A percentile compares a stretch with the other conserved stretches of the same genome.
Conservation (phyloP, 2,329 filamentous ascomycete species). For the Calonectria montana region DNA sequence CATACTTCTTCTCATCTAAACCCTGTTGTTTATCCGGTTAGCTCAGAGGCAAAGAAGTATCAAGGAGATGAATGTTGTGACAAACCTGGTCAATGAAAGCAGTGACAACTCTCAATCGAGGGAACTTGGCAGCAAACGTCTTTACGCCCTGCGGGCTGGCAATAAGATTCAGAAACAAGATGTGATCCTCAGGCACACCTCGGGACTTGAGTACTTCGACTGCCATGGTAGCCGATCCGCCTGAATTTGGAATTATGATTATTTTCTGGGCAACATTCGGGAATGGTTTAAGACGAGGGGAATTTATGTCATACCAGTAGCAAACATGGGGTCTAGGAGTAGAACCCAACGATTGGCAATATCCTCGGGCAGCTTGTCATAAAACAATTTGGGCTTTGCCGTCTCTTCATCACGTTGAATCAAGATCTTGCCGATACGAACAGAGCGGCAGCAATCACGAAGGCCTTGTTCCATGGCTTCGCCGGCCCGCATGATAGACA, state of each 20-base stretch:
- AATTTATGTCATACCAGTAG: slow-evolving; percentile 74
- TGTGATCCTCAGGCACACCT: slow-evolving; percentile 94
- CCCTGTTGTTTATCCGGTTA: slow-evolving; percentile 60
- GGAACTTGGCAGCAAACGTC: slow-evolving; percentile 90
- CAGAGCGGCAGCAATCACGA: slow-evolving; percentile 96
- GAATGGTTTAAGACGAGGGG: not conserved
- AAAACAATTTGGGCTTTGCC: slow-evolving; percentile 90
- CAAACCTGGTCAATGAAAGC: slow-evolving; percentile 88
- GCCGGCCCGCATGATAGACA: slow-evolving; percentile 97
- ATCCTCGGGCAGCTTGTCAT: slow-evolving; percentile 96
- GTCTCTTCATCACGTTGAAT: slow-evolving; percentile 99
- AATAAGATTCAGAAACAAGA: slow-evolving; percentile 96
- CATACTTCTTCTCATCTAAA: slow-evolving; percentile 96
- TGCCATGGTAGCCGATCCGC: slow-evolving; percentile 96
- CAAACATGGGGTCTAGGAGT: slow-evolving; percentile 98
- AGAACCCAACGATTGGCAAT: slow-evolving; percentile 94
- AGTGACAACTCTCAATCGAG: slow-evolving; percentile 90
- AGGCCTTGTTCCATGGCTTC: slow-evolving; percentile 99
- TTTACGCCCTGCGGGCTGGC: slow-evolving; percentile 94
- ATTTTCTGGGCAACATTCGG: not conserved
- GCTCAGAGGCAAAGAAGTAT: slow-evolving; percentile 22
- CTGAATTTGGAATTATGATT: slow-evolving; percentile 55
- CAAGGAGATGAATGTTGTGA: slow-evolving; percentile 18
- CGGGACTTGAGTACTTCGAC: slow-evolving; percentile 91
- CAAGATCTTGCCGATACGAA: slow-evolving; percentile 97